A percentile compares a stretch with the other conserved stretches of the same genome.
These are phyloP conservation scores for Arthrobotrys sphaeroides DNA, from an alignment of 2,329 filamentous ascomycete species.

Conservation along the genomic window DNA sequence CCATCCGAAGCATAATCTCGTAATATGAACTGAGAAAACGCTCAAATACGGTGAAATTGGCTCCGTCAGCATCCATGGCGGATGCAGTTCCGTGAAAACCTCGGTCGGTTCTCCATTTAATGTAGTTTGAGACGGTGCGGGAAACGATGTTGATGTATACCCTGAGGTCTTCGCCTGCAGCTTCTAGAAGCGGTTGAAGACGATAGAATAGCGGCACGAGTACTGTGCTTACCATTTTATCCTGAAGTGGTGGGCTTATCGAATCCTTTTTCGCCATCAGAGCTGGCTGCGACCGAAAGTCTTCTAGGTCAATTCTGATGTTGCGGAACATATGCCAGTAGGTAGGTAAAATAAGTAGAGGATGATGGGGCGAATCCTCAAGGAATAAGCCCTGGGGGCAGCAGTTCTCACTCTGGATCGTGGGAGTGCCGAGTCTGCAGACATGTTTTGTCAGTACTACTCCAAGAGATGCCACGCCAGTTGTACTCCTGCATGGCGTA, in stretches of 20 bases:
- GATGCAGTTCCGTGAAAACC: background rate
- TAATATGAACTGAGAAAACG: background rate
- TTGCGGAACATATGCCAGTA: conserved; percentile 14
- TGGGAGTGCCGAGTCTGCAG: background rate
- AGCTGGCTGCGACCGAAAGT: too few relatives aligned
- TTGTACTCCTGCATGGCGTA: background rate
- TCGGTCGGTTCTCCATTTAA: background rate
- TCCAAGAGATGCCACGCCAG: too few relatives aligned
- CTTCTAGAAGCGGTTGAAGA: background rate
- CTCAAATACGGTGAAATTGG: background rate
- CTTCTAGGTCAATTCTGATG: conserved; percentile 21
- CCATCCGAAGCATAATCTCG: conserved; percentile 4
- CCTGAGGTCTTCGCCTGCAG: conserved; percentile 1
- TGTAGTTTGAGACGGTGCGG: background rate
- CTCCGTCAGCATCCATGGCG: background rate
- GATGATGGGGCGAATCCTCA: background rate
- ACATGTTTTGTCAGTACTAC: background rate
- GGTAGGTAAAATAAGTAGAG: background rate
- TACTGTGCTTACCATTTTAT: background rate
- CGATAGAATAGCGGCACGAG: background rate
- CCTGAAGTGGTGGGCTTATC: background rate
- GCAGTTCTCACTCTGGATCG: background rate
- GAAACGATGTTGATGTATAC: conserved; percentile 13
- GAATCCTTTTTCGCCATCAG: background rate
- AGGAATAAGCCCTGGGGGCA: background rate